phyloP scores from a whole-genome alignment of 2,329 filamentous ascomycete species.

The Xylaria hypoxylon region DNA sequence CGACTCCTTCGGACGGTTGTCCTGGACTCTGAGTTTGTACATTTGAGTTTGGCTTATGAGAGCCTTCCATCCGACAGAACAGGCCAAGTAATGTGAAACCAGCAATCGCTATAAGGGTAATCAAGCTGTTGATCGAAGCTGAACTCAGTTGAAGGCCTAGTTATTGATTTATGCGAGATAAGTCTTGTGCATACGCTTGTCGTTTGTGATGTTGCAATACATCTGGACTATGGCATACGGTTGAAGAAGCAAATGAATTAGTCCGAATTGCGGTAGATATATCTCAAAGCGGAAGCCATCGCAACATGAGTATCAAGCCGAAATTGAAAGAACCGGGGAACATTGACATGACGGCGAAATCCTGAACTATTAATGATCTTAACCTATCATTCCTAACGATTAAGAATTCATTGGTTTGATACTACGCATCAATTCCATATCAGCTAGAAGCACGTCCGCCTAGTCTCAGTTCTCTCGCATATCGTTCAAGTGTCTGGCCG shows the following conservation, averaged over 20 bases:
- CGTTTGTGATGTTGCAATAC: conserved; percentile 3
- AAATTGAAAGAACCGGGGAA: conserved; percentile 1
- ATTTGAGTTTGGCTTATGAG: conserved; percentile 9
- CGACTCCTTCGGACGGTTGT: conserved; percentile 15
- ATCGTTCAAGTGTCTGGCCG: background rate
- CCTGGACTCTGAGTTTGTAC: conserved; percentile 13
- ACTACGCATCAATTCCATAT: background rate
- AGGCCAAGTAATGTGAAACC: background rate
- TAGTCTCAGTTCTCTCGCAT: background rate
- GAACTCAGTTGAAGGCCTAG: background rate
- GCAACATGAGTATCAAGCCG: conserved; percentile 8
- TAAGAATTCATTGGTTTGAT: background rate
- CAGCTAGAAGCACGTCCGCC: background rate
- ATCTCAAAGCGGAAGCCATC: background rate
- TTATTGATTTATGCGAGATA: background rate
- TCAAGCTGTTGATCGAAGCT: conserved; percentile 9
- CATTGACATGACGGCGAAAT: background rate
- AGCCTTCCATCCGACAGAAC: background rate
- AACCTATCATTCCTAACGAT: background rate
- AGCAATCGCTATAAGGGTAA: conserved; percentile 16
- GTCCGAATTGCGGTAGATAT: background rate
- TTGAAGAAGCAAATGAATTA: background rate
- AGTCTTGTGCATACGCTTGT: background rate
- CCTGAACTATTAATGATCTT: background rate
- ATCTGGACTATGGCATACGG: background rate